Percentiles rank a stretch among this genome's conserved stretches.
phyloP scores from a whole-genome alignment of 495 filamentous ascomycete genomes.

The Penicillium arizonense region DNA sequence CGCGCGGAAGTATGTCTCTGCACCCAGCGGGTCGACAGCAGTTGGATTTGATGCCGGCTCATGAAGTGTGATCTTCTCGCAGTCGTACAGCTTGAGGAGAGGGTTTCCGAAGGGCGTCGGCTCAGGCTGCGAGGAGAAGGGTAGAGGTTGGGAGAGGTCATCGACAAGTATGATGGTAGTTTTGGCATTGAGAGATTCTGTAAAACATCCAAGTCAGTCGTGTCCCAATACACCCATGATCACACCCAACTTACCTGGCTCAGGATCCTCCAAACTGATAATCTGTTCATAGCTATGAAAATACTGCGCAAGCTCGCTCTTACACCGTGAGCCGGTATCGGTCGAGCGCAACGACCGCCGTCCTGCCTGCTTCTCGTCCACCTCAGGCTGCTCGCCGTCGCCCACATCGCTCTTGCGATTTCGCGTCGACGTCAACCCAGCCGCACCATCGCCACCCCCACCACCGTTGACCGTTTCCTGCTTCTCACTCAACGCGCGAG shows the following conservation, averaged over 20 bases:
- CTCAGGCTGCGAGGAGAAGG: slow-evolving; percentile 14
- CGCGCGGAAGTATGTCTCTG: slow-evolving; percentile 62
- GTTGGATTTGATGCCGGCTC: slow-evolving; percentile 4
- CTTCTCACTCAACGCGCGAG: slow-evolving; percentile 5
- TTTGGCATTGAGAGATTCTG: slow-evolving; percentile 44
- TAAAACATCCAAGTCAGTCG: not conserved
- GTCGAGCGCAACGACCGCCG: slow-evolving; percentile 51
- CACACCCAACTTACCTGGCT: slow-evolving; percentile 59
- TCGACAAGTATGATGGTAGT: slow-evolving; percentile 47
- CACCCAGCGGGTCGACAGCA: slow-evolving; percentile 62
- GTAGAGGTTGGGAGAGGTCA: slow-evolving; percentile 37
- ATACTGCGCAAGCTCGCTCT: slow-evolving; percentile 84
- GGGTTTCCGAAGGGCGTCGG: slow-evolving; percentile 39
- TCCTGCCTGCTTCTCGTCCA: slow-evolving; percentile 14
- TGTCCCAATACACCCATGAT: not conserved
- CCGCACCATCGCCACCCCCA: not conserved
- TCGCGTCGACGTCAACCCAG: slow-evolving; percentile 4
- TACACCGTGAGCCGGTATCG: slow-evolving; percentile 58
- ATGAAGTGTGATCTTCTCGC: slow-evolving; percentile 31
- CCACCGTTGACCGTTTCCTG: not conserved
- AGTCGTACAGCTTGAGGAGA: slow-evolving; percentile 36
- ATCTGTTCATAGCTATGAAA: slow-evolving; percentile 91
- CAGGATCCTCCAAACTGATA: slow-evolving; percentile 74
- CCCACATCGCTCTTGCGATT: slow-evolving; percentile 5
- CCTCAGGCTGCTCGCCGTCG: slow-evolving; percentile 6